A percentile compares a stretch with the other conserved stretches of the same genome.
Conservation (phyloP, 495 filamentous ascomycete genomes). For the Xylaria grammica region DNA sequence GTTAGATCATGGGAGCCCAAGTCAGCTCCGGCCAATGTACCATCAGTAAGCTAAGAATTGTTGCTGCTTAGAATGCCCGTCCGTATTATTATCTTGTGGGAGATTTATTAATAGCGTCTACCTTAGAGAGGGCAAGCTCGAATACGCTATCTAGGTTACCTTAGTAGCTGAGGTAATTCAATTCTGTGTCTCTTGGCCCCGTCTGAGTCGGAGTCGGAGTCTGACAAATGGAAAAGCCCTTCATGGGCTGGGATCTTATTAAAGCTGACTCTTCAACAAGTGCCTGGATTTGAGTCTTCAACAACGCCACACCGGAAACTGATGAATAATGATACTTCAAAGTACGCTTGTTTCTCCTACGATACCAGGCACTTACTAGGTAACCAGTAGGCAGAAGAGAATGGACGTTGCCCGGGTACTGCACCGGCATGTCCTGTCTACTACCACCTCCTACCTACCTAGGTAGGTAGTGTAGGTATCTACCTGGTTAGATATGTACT, state of each 20-base stretch:
- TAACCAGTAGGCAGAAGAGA: too few species aligned
- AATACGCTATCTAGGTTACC: background rate
- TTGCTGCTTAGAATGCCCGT: background rate
- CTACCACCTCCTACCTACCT: too few species aligned
- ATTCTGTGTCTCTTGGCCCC: background rate
- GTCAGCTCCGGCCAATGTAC: constrained; percentile 2
- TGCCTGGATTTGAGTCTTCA: background rate
- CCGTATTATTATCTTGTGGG: background rate
- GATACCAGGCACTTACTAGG: too few species aligned
- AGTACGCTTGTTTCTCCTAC: too few species aligned
- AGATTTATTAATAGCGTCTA: constrained; percentile 15
- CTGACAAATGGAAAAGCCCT: constrained; percentile 9
- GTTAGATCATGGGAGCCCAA: constrained; percentile 6
- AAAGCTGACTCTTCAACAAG: constrained; percentile 17
- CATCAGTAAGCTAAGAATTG: constrained; percentile 16
- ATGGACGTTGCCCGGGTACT: too few species aligned
- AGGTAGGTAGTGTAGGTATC: too few species aligned
- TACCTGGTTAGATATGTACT: too few species aligned
- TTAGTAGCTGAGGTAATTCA: background rate
- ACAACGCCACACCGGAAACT: too few species aligned
- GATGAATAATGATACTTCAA: too few species aligned
- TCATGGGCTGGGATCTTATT: background rate
- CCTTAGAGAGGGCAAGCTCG: background rate
- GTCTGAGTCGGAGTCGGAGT: background rate
- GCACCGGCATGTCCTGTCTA: too few species aligned